A percentile compares a stretch with the other conserved stretches of the same genome.
These are phyloP conservation scores for Bipolaris cookei DNA, from an alignment of 2,329 filamentous ascomycete species.

Conservation along the genomic window DNA sequence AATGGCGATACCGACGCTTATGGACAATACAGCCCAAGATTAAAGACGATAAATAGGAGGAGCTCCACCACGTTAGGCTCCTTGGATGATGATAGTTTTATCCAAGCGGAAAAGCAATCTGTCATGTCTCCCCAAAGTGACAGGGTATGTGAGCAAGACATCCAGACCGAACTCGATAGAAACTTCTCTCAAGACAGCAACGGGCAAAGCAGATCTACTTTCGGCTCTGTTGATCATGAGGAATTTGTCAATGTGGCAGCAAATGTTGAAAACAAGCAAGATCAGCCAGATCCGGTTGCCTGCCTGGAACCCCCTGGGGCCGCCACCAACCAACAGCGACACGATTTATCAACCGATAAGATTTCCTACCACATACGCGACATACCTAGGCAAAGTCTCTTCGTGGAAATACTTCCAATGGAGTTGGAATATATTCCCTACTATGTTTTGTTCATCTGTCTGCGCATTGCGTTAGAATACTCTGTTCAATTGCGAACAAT, in stretches of 20 bases:
- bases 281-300: not conserved
- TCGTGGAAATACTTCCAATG: conserved; percentile 26
- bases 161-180: conserved; percentile 6
- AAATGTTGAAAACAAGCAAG: conserved; percentile 18
- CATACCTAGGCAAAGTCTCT: conserved; percentile 39
- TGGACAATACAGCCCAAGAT: not conserved
- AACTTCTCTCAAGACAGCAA: conserved; percentile 20
- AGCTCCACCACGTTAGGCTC: conserved; percentile 32
- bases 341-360: not conserved
- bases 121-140: conserved; percentile 13
- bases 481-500: conserved; percentile 23
- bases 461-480: conserved; percentile 31
- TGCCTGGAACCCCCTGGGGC: not conserved
- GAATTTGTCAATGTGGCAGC: conserved; percentile 21
- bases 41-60: conserved; percentile 17
- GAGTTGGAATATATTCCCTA: conserved; percentile 33
- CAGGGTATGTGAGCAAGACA: conserved; percentile 8
- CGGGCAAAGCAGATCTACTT: conserved; percentile 31
- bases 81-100: conserved; percentile 25
- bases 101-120: conserved; percentile 13
- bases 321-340: not conserved
- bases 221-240: conserved; percentile 37
- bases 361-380: conserved; percentile 34
- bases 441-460: conserved; percentile 44
- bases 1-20: conserved; percentile 14